phyloP scores from a whole-genome alignment of 2,329 filamentous ascomycete species.

The Neoascochyta sp. region DNA sequence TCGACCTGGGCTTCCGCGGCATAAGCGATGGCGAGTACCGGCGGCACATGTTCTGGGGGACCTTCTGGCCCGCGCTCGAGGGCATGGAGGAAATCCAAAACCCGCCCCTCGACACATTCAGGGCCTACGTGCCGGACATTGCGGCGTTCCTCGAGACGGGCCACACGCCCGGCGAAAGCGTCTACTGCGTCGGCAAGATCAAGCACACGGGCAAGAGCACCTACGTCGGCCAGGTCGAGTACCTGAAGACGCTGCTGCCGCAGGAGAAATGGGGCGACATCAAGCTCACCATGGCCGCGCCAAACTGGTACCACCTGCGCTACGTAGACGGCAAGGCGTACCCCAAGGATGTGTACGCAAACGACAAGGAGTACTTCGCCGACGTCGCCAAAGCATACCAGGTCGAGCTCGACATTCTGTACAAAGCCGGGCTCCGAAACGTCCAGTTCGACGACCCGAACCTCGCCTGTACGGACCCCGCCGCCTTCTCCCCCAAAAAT shows the following conservation, averaged over 20 bases:
- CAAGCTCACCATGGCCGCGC: conserved; percentile 63
- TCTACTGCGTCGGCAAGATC: conserved; percentile 56
- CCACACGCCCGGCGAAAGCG: conserved; percentile 53
- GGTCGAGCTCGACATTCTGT: conserved; percentile 43
- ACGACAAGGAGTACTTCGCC: conserved; percentile 43
- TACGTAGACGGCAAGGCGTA: conserved; percentile 52
- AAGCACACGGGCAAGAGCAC: conserved; percentile 51
- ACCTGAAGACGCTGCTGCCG: conserved; percentile 55
- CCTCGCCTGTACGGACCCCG: conserved; percentile 35
- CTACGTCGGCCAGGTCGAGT: conserved; percentile 56
- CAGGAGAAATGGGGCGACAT: conserved; percentile 58
- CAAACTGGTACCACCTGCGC: conserved; percentile 64
- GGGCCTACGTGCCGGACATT: conserved; percentile 57
- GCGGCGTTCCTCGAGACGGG: conserved; percentile 57
- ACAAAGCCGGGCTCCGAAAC: conserved; percentile 43
- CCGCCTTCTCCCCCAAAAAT: neutral
- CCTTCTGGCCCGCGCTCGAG: conserved; percentile 50
- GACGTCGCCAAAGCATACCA: conserved; percentile 44
- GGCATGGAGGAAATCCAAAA: conserved; percentile 51
- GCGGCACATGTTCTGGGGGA: conserved; percentile 52
- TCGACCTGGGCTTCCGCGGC: conserved; percentile 57
- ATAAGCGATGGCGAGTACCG: conserved; percentile 66
- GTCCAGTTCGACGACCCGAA: conserved; percentile 46
- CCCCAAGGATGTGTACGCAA: conserved; percentile 39
- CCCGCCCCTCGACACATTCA: conserved; percentile 50